A percentile compares a stretch with the other conserved stretches of the same genome.
These are phyloP conservation scores for Citrus maxima DNA, from an alignment of 345 rosid species.

Conservation along the genomic window DNA sequence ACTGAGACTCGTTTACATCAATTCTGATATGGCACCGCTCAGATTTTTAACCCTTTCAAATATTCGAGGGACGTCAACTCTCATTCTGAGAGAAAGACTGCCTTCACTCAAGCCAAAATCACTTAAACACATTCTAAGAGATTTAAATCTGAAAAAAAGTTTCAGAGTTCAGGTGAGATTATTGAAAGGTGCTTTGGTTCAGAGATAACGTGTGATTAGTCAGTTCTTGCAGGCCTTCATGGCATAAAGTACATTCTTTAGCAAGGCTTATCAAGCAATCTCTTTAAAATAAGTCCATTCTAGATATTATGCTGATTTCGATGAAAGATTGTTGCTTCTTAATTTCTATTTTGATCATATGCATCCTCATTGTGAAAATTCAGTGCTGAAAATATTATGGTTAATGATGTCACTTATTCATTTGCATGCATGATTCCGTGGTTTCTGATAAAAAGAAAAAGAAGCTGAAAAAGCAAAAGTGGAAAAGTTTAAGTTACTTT, in stretches of 20 bases:
- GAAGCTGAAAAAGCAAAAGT: conserved; percentile 15
- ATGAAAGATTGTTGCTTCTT: neutral
- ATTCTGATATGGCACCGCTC: too few relatives aligned
- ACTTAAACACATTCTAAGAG: neutral
- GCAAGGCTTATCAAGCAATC: neutral
- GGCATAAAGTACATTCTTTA: neutral
- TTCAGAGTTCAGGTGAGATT: neutral
- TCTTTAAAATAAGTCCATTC: neutral
- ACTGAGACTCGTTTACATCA: too few relatives aligned
- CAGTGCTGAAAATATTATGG: neutral
- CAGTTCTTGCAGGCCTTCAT: neutral
- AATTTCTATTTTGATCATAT: neutral
- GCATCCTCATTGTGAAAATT: neutral
- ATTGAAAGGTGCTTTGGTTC: neutral
- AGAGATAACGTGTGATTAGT: neutral
- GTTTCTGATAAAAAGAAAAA: neutral
- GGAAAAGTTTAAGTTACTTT: neutral
- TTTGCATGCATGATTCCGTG: neutral
- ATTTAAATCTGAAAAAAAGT: too few relatives aligned
- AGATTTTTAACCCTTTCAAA: too few relatives aligned
- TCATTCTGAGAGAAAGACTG: too few relatives aligned
- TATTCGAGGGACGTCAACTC: too few relatives aligned
- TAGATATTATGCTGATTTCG: neutral
- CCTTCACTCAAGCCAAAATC: too few relatives aligned
- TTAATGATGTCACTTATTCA: neutral